Conservation (phyloP, 495 filamentous ascomycete genomes). For the Cladorrhinum samala region DNA sequence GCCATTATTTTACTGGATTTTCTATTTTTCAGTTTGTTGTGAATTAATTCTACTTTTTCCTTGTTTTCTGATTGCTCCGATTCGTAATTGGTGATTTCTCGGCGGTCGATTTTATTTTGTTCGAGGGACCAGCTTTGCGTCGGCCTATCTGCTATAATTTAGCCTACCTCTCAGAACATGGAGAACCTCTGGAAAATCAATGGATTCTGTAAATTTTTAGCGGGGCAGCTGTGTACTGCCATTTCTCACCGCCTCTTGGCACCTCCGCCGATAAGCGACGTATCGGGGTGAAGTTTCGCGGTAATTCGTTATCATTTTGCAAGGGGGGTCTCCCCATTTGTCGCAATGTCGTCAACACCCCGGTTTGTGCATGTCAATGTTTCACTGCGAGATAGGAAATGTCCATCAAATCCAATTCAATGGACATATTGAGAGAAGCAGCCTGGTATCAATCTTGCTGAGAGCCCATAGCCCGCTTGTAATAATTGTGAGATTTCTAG, state of each 20-base stretch:
- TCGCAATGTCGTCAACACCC: not conserved
- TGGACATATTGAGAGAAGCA: no score
- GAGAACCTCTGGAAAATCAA: no score
- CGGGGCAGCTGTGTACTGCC: constrained; percentile 11
- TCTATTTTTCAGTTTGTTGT: not conserved
- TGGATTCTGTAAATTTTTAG: constrained; percentile 10
- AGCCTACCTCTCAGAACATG: no score
- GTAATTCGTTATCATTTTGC: no score
- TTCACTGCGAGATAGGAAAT: no score
- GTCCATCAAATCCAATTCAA: no score
- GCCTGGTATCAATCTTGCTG: no score
- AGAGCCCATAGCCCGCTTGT: no score
- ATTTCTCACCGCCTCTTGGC: not conserved
- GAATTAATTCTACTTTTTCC: no score
- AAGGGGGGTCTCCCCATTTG: no score
- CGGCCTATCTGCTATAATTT: not conserved
- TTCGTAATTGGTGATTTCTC: not conserved
- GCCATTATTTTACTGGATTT: constrained; percentile 22
- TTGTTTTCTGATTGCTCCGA: no score
- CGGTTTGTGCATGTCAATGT: not conserved
- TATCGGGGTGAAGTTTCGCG: not conserved
- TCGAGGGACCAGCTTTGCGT: no score
- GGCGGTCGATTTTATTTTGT: constrained; percentile 5
- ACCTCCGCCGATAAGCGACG: constrained; percentile 1
- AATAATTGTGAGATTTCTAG: not conserved